Conservation (phyloP, 495 filamentous ascomycete species). For the Penicillium herquei region DNA sequence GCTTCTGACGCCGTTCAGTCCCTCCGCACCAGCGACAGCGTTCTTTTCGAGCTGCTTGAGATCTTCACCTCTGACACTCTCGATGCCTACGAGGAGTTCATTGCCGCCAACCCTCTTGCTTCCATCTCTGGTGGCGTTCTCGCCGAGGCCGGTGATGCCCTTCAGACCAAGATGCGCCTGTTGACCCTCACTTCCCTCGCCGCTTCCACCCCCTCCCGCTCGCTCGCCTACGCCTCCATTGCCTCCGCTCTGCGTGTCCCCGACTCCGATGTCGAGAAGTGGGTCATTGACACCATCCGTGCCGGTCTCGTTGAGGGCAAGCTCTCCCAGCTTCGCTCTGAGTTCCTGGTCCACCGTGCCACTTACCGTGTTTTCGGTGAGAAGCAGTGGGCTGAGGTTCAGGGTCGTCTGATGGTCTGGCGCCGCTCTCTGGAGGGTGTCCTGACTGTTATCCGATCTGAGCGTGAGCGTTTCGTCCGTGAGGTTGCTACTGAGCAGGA, state of each 20-base stretch:
- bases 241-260: conserved; percentile 78
- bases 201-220: conserved; percentile 74
- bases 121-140: conserved; percentile 46
- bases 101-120: conserved; percentile 42
- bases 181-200: conserved; percentile 89
- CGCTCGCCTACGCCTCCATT: conserved; percentile 82
- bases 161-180: conserved; percentile 92
- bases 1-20: conserved; percentile 82
- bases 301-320: conserved; percentile 93
- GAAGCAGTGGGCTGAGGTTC: conserved; percentile 97
- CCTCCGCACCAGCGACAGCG: conserved; percentile 75
- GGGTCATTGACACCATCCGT: conserved; percentile 97
- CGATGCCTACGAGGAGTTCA: conserved; percentile 94
- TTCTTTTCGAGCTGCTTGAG: conserved; percentile 86
- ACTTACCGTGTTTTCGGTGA: conserved; percentile 95
- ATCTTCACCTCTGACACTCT: conserved; percentile 91
- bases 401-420: conserved; percentile 85
- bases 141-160: conserved; percentile 66
- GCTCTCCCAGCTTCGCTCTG: conserved; percentile 82
- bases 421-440: conserved; percentile 73
- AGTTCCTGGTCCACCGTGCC: conserved; percentile 90
- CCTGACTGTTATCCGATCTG: conserved; percentile 67
- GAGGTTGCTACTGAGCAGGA: conserved; percentile 39
- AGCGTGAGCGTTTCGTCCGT: conserved; percentile 64
- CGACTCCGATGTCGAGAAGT: conserved; percentile 84